These are phyloP conservation scores for Solanum medicagineum DNA, from an alignment of 257 asterid species.

Conservation along the genomic window DNA sequence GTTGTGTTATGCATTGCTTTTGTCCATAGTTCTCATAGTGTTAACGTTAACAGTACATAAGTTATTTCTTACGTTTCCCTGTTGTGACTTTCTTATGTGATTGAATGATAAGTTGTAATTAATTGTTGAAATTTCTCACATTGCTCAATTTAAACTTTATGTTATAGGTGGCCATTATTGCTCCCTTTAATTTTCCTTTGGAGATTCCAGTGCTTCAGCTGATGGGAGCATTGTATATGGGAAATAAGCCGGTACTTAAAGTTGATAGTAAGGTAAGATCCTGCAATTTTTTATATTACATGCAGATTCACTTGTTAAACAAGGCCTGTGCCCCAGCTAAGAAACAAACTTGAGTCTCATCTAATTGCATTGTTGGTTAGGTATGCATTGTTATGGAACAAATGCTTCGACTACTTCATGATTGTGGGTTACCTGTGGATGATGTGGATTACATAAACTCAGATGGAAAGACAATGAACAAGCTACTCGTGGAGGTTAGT, in stretches of 20 bases:
- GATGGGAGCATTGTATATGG: conserved; percentile 99
- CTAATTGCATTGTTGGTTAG: conserved; percentile 16
- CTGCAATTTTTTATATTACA: background rate
- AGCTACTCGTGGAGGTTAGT: conserved; percentile 74
- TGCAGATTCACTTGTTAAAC: background rate
- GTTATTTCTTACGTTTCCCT: background rate
- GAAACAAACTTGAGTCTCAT: background rate
- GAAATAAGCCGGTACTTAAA: conserved; percentile 91
- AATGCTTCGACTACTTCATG: conserved; percentile 85
- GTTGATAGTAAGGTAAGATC: conserved; percentile 82
- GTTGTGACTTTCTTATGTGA: background rate
- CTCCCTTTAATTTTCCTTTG: conserved; percentile 93
- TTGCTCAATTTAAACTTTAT: background rate
- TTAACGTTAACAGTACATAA: background rate
- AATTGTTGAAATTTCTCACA: background rate
- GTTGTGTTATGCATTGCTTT: background rate
- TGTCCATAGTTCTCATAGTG: background rate
- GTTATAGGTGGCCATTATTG: conserved; percentile 65
- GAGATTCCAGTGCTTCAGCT: conserved; percentile 96
- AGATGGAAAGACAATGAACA: conserved; percentile 83
- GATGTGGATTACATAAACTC: conserved; percentile 92
- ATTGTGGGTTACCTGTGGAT: conserved; percentile 70
- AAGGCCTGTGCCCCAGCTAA: background rate
- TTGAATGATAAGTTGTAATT: background rate
- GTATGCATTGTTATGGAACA: conserved; percentile 90